Base-by-base conservation (phyloP, 768 basidiomycete species). In the Russula virescens region DNA sequence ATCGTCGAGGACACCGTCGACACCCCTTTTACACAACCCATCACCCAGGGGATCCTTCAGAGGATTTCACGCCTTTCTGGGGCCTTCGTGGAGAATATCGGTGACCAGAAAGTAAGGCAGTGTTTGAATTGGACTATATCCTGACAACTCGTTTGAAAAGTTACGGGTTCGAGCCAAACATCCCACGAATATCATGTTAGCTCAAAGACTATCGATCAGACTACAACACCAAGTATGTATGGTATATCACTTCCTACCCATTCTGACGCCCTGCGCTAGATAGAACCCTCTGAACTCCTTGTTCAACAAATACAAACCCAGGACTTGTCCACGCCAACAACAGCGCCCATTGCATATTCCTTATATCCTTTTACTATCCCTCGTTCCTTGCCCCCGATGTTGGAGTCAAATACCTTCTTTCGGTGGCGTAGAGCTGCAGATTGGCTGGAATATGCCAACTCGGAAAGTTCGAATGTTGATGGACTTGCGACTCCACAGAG, bases 21-120 rank as follows among this genome's bases (percentile, higher is more conserved):
- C 58, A 72, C 87, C 16, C 85, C 85, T 11, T 73, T 78, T 5
- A 70, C 74, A 28, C 69, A 68, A 48, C 71, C 75, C n/a, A 68
- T 89, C 45, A 74, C 72, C 0, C 68, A 74, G 11, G 80, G 81
- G 58, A 64, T 83, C n/a, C 67, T 86, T 23, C 82, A 84, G 63
- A 79, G 78, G 28, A 82, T 91, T 62, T 91, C 90, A n/a, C 83
- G 86, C 56, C 60, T 82, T 21, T 79, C 87, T 8, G 83, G 83
- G 48, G 88, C 85, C 5, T 84, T 85, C 65, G 71, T 84, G 5
- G 85, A 88, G 69, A 79, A 78, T 61, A 68, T 77, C 28, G 79
- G 78, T 25, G 67, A 71, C 46, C 53, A 50, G 73, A 75, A 57
- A 79, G 80, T 62, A 76, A 78, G 73, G 86, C 83, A 65, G 62